Evolutionary conservation across 345 rosid species (phyloP).

Genomic region (Euphorbia pulcherrima): DNA sequence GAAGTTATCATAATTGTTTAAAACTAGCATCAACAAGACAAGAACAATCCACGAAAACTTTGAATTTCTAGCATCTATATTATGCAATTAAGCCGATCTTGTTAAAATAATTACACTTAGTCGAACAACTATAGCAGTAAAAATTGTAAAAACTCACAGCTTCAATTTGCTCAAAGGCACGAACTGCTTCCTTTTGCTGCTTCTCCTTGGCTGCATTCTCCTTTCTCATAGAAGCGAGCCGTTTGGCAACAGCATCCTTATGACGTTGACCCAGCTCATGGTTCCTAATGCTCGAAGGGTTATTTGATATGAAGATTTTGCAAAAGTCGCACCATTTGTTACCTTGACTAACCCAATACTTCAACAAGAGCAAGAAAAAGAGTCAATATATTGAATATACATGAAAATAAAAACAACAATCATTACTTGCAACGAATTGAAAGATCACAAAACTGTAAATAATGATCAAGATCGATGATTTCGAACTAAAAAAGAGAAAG

Average conservation of each 20-base stretch:
- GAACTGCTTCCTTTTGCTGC: conserved; percentile 63
- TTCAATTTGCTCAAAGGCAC: conserved; percentile 82
- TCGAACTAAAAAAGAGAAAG: neutral
- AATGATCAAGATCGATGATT: neutral
- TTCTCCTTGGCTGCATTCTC: conserved; percentile 80
- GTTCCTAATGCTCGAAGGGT: conserved; percentile 78
- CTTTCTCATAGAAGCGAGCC: conserved; percentile 69
- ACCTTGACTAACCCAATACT: conserved; percentile 98
- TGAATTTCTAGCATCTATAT: neutral
- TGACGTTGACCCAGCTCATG: conserved; percentile 93
- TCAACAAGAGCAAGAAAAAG: neutral
- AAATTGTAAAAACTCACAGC: conserved; percentile 43
- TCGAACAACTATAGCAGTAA: neutral
- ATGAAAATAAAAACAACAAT: too few relatives aligned
- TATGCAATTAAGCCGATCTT: neutral
- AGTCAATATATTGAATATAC: neutral
- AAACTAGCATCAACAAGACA: neutral
- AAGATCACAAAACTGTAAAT: too few relatives aligned
- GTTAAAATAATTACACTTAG: neutral
- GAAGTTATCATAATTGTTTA: neutral
- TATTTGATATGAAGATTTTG: conserved; percentile 75
- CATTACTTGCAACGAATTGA: too few relatives aligned
- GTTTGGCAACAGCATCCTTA: conserved; percentile 62
- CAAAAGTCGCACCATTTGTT: conserved; percentile 97
- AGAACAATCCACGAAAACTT: neutral